A percentile compares a stretch with the other conserved stretches of the same genome.
Evolutionary conservation across 148 eudicot genomes (phyloP).

Genomic region (Gaultheria prostrata): DNA sequence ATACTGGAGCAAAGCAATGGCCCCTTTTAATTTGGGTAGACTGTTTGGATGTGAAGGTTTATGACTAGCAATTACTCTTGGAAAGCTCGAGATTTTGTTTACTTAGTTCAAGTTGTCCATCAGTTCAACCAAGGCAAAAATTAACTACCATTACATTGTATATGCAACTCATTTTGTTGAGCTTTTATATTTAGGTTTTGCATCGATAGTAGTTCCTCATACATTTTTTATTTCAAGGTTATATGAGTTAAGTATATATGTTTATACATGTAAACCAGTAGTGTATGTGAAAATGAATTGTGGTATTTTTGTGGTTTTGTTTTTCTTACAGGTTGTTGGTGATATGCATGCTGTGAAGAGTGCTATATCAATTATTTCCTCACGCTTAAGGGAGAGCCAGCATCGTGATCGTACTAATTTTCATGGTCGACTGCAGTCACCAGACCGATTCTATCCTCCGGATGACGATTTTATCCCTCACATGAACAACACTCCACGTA

Average conservation of each 20-base stretch:
- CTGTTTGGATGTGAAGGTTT: not conserved
- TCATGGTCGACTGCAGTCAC: constrained; percentile 62
- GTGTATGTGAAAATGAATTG: constrained; percentile 5
- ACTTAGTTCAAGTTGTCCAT: not conserved
- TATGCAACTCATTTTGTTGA: not conserved
- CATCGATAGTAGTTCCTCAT: not conserved
- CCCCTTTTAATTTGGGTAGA: not conserved
- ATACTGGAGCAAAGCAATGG: not conserved
- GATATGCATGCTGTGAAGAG: constrained; percentile 73
- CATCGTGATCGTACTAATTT: constrained; percentile 87
- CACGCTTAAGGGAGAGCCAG: constrained; percentile 95
- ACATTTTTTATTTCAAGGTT: not conserved
- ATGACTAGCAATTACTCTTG: not conserved
- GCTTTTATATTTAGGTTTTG: not conserved
- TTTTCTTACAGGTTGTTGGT: constrained; percentile 68
- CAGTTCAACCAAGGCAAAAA: not conserved
- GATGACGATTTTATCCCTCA: constrained; percentile 75
- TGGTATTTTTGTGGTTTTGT: constrained; percentile 13
- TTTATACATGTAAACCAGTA: not conserved
- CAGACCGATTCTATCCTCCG: constrained; percentile 56
- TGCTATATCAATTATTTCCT: constrained; percentile 72
- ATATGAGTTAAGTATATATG: not conserved
- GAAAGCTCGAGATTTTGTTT: not conserved
- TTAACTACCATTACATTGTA: not conserved
- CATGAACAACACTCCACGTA: constrained; percentile 37